These are phyloP conservation scores for Wickerhamomyces sydowiorum DNA, from an alignment of 805 yeast species.

Conservation along the genomic window DNA sequence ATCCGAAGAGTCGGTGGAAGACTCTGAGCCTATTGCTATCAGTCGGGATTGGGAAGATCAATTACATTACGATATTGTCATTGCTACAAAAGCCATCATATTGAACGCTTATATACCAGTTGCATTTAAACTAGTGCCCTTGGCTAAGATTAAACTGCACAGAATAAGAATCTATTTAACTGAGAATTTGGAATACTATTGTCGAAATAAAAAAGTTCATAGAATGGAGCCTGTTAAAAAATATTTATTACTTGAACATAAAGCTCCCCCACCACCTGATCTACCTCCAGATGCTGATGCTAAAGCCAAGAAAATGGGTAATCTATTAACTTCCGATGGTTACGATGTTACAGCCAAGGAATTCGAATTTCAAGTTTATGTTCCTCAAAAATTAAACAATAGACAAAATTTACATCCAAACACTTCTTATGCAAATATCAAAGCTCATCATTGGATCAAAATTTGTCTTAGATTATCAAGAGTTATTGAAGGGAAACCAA, in stretches of 20 bases:
- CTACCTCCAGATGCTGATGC: conserved; percentile 26
- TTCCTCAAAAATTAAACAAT: conserved; percentile 63
- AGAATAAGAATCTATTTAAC: conserved; percentile 81
- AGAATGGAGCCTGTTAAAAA: conserved; percentile 87
- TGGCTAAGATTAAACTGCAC: conserved; percentile 81
- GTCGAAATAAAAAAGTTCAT: conserved; percentile 82
- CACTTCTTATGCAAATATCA: conserved; percentile 72
- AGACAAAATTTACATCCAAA: conserved; percentile 73
- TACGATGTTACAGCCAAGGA: conserved; percentile 68
- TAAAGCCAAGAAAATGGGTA: conserved; percentile 36
- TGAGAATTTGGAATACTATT: conserved; percentile 87
- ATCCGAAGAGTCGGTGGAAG: conserved; percentile 73
- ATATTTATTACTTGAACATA: conserved; percentile 73
- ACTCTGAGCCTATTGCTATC: conserved; percentile 89
- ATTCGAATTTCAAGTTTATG: conserved; percentile 78
- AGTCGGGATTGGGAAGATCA: conserved; percentile 92
- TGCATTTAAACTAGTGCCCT: conserved; percentile 76
- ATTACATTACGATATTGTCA: conserved; percentile 80
- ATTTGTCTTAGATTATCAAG: conserved; percentile 75
- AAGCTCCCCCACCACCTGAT: conserved; percentile 43
- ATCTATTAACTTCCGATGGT: conserved; percentile 28
- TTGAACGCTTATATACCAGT: conserved; percentile 81
- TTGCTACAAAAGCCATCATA: conserved; percentile 85
- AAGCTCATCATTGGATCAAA: conserved; percentile 94
- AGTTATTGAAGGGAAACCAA: conserved; percentile 61